phyloP scores from a whole-genome alignment of 2,329 filamentous ascomycete genomes.

The Thelonectria olida region DNA sequence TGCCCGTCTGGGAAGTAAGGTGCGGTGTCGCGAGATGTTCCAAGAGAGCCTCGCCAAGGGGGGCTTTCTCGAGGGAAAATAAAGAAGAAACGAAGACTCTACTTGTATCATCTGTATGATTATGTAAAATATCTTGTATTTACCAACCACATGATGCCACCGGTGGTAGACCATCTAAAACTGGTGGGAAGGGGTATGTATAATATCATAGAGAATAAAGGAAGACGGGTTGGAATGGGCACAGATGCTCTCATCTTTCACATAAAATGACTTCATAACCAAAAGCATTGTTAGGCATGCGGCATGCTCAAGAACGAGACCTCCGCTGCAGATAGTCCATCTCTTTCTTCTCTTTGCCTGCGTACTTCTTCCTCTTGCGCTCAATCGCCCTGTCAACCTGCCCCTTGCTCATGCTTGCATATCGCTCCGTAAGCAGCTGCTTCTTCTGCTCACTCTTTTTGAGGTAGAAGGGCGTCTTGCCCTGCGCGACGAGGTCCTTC shows the following conservation, averaged over 20 bases:
- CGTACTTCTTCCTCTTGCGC: slow-evolving; percentile 88
- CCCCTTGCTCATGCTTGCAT: slow-evolving; percentile 83
- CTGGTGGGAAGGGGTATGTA: slow-evolving; percentile 11
- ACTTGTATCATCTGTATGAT: slow-evolving; percentile 20
- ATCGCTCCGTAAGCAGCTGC: slow-evolving; percentile 80
- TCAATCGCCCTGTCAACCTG: slow-evolving; percentile 88
- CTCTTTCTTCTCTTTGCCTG: slow-evolving; percentile 83
- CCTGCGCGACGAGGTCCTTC: slow-evolving; percentile 84
- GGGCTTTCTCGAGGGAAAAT: slow-evolving; percentile 38
- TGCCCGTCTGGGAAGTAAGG: slow-evolving; percentile 83
- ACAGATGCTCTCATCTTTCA: neutral
- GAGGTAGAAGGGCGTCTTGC: slow-evolving; percentile 92
- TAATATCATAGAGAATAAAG: slow-evolving; percentile 21
- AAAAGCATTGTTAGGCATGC: neutral
- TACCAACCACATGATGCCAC: slow-evolving; percentile 12
- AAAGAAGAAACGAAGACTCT: neutral
- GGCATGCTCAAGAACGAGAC: slow-evolving; percentile 16
- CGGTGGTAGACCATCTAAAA: slow-evolving; percentile 16
- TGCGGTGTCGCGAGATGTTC: slow-evolving; percentile 85
- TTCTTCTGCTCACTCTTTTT: slow-evolving; percentile 95
- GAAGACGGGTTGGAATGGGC: slow-evolving; percentile 3
- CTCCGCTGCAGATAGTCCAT: slow-evolving; percentile 57
- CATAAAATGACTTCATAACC: neutral
- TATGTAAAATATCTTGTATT: slow-evolving; percentile 21
- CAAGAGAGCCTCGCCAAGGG: slow-evolving; percentile 58